A percentile compares a stretch with the other conserved stretches of the same genome.
phyloP scores from a whole-genome alignment of 78 protist species.

The Tieghemostelium lacteum region DNA sequence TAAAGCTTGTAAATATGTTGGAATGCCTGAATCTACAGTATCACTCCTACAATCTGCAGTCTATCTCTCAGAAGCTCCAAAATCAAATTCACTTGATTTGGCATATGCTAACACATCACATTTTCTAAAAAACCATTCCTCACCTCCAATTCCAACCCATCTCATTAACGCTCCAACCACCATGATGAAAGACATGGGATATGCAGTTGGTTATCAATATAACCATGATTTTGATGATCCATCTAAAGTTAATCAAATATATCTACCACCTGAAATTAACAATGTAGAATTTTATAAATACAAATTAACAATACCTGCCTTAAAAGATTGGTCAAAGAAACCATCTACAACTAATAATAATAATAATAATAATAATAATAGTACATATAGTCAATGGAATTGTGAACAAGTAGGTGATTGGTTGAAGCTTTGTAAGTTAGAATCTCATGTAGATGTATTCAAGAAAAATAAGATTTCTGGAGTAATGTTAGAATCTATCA shows the following conservation, averaged over 20 bases:
- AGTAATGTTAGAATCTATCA: no score
- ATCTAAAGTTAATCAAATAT: constrained; percentile 65
- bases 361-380: background rate
- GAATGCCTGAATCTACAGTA: constrained; percentile 86
- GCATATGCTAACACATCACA: constrained; percentile 44
- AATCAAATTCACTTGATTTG: constrained; percentile 68
- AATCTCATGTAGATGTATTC: no score
- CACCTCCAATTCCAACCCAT: constrained; percentile 88
- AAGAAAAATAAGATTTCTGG: no score
- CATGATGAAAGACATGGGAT: constrained; percentile 72
- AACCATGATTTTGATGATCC: constrained; percentile 69
- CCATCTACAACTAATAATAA: background rate
- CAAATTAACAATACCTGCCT: constrained; percentile 23
- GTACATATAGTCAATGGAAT: background rate
- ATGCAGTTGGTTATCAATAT: constrained; percentile 83
- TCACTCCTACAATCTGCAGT: constrained; percentile 77
- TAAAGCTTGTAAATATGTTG: constrained; percentile 79
- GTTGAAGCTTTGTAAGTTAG: no score
- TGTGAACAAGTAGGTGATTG: no score
- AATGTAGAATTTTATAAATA: constrained; percentile 45
- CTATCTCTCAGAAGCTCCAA: constrained; percentile 85
- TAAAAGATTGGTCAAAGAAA: background rate
- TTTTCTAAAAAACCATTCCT: background rate
- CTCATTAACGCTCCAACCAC: constrained; percentile 88
- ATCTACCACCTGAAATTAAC: constrained; percentile 72